Conservation (phyloP, 23 red algal genomes). For the Cyanidioschyzon merolae region DNA sequence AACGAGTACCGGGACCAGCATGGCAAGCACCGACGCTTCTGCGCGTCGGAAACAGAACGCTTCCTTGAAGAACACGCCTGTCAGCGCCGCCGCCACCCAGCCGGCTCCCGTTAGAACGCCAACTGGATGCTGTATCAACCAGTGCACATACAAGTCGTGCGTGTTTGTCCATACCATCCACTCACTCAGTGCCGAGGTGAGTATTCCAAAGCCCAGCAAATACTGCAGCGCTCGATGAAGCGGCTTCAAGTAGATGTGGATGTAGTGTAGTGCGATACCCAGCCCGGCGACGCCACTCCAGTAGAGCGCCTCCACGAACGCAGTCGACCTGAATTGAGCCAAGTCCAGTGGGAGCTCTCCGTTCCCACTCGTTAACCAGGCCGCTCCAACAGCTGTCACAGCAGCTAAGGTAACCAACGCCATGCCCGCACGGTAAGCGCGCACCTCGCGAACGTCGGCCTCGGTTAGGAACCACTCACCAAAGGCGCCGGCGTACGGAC, state of each 20-base stretch:
- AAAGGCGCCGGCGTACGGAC: conserved; percentile 61
- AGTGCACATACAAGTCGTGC: not conserved
- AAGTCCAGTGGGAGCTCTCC: not conserved
- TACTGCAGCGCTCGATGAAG: conserved; percentile 49
- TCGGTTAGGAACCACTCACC: conserved; percentile 70
- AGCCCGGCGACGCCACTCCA: conserved; percentile 22
- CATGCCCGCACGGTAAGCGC: conserved; percentile 44
- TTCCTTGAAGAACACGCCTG: conserved; percentile 90
- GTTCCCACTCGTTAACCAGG: not conserved
- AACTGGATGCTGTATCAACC: not conserved
- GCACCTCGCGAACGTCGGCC: conserved; percentile 58
- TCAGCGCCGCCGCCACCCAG: conserved; percentile 65
- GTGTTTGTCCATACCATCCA: not conserved
- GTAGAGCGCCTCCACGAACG: conserved; percentile 28
- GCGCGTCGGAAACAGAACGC: conserved; percentile 62
- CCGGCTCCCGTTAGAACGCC: conserved; percentile 18
- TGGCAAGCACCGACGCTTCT: conserved; percentile 52
- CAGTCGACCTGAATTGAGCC: not conserved
- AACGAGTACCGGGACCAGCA: conserved; percentile 42
- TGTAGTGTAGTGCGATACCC: conserved; percentile 44
- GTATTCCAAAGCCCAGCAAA: conserved; percentile 32
- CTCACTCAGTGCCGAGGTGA: not conserved
- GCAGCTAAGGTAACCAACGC: conserved; percentile 19
- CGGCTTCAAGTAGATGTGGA: conserved; percentile 90
- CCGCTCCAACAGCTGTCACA: conserved; percentile 12